Evolutionary conservation across 176 grass and related monocot species (phyloP).

Genomic region (Guadua angustifolia): DNA sequence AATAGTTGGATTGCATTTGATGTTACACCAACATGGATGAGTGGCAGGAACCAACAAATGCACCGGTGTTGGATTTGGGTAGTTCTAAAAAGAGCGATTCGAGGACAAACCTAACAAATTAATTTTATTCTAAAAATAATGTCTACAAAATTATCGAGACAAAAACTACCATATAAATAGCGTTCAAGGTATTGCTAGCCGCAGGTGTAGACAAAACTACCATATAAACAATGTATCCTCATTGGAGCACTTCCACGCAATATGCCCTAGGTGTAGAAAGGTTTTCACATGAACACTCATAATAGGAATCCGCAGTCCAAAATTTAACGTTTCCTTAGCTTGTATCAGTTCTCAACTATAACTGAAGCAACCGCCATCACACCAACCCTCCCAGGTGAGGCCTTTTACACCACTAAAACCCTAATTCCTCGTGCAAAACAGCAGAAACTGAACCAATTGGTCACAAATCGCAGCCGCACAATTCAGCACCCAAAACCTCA

Average conservation of each 20-base stretch:
- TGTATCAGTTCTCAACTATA: background rate
- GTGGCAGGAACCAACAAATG: background rate
- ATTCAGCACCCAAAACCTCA: background rate
- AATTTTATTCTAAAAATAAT: conserved; percentile 4
- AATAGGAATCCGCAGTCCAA: background rate
- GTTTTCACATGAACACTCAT: background rate
- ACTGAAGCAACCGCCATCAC: conserved; percentile 19
- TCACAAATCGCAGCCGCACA: background rate
- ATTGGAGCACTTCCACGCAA: background rate
- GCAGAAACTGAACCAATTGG: background rate
- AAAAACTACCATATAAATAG: background rate
- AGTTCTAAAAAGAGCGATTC: background rate
- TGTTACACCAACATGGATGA: background rate
- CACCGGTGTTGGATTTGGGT: background rate
- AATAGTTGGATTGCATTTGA: background rate
- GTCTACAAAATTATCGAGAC: background rate
- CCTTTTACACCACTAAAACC: background rate
- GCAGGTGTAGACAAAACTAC: background rate
- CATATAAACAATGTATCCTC: background rate
- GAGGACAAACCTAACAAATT: background rate
- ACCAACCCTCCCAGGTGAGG: background rate
- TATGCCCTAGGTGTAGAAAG: background rate
- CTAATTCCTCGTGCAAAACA: background rate
- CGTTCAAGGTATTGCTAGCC: background rate
- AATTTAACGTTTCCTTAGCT: background rate